These are phyloP conservation scores for Lanzia echinophila DNA, from an alignment of 2,329 filamentous ascomycete genomes.

Conservation along the genomic window DNA sequence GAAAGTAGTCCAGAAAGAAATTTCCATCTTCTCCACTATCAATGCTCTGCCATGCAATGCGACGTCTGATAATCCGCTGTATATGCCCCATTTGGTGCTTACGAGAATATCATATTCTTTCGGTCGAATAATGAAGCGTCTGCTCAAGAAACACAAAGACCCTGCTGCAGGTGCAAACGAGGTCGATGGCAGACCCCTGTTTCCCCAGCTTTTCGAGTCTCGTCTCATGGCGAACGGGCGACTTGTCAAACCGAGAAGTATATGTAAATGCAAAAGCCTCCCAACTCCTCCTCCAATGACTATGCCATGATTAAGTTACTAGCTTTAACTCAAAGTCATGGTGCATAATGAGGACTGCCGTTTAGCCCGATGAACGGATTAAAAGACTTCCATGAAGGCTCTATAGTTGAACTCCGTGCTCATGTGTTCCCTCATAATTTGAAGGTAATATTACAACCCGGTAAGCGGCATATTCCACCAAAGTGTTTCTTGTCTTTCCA, in stretches of 20 bases:
- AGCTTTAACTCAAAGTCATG: neutral
- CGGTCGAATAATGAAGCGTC: neutral
- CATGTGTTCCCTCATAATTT: neutral
- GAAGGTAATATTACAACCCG: conserved; percentile 1
- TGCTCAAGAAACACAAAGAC: neutral
- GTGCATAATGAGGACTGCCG: neutral
- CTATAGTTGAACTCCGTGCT: neutral
- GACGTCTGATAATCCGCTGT: conserved; percentile 7
- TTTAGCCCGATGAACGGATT: neutral
- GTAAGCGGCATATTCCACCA: conserved; percentile 7
- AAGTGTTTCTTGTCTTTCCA: neutral
- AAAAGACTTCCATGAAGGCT: neutral
- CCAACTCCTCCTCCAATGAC: neutral
- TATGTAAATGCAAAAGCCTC: neutral
- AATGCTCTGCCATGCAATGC: conserved; percentile 4
- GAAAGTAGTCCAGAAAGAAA: neutral
- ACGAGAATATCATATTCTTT: neutral
- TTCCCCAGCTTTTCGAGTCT: conserved; percentile 7
- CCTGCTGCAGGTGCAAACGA: neutral
- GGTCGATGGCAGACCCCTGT: neutral
- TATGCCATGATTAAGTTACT: neutral
- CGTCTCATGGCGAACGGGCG: neutral
- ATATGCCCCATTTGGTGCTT: neutral
- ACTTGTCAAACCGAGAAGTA: neutral
- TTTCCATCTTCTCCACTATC: neutral